Evolutionary conservation across 257 asterid species (phyloP).

Genomic region (Scutellaria baicalensis): DNA sequence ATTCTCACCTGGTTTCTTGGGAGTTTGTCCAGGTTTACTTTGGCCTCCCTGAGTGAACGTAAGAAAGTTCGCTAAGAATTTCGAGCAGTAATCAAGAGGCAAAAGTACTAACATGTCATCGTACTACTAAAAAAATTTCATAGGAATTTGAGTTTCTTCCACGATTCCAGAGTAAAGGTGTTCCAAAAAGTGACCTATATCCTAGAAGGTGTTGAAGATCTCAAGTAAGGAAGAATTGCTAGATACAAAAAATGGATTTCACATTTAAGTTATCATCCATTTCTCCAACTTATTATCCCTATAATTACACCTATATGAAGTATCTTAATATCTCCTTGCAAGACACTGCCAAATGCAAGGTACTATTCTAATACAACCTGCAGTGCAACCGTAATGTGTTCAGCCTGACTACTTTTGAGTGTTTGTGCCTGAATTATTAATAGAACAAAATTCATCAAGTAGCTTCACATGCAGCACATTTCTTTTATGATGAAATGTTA

Average conservation of each 20-base stretch:
- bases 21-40: constrained; percentile 38
- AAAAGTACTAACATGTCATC: background rate
- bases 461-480: background rate
- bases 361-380: background rate
- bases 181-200: background rate
- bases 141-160: background rate
- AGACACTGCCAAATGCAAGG: background rate
- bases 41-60: constrained; percentile 51
- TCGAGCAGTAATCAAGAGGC: background rate
- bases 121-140: background rate
- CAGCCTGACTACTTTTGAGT: background rate
- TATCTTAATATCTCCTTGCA: background rate
- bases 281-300: background rate
- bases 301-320: background rate
- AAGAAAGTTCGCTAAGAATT: background rate
- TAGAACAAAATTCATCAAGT: background rate
- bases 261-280: background rate
- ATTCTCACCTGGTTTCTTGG: constrained; percentile 41
- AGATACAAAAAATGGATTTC: background rate
- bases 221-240: background rate
- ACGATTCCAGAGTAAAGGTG: background rate
- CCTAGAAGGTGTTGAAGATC: background rate
- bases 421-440: background rate
- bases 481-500: background rate
- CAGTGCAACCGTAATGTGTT: background rate